phyloP scores from a whole-genome alignment of 2,329 filamentous ascomycete species.

The Epichloe typhina region DNA sequence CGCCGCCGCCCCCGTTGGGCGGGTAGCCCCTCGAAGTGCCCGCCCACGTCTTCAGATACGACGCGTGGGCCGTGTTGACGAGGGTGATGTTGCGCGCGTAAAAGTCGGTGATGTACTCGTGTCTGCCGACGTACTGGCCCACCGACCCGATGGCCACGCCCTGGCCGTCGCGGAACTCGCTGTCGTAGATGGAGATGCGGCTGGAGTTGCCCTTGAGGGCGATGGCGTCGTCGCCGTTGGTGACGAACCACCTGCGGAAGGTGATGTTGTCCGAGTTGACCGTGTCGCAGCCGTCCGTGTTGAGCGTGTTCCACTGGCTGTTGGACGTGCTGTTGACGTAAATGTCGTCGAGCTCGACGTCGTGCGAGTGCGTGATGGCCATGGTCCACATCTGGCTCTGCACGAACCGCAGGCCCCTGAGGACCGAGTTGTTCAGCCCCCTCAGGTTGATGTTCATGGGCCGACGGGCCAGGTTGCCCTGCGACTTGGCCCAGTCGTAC shows the following conservation, averaged over 20 bases:
- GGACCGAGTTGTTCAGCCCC: slow-evolving; percentile 31
- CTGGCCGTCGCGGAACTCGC: slow-evolving; percentile 33
- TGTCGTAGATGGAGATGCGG: slow-evolving; percentile 37
- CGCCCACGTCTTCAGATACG: slow-evolving; percentile 48
- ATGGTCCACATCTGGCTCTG: slow-evolving; percentile 50
- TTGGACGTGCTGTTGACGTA: slow-evolving; percentile 36
- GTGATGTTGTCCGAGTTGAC: slow-evolving; percentile 38
- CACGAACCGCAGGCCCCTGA: slow-evolving; percentile 36
- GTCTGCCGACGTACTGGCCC: slow-evolving; percentile 36
- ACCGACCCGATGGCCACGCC: slow-evolving; percentile 45
- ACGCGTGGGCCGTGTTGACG: slow-evolving; percentile 31
- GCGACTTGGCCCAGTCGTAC: slow-evolving; percentile 36
- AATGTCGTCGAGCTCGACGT: slow-evolving; percentile 35
- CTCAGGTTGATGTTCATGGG: slow-evolving; percentile 37
- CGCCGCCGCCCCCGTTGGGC: slow-evolving; percentile 46
- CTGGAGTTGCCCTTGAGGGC: slow-evolving; percentile 42
- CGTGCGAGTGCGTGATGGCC: slow-evolving; percentile 34
- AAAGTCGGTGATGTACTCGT: slow-evolving; percentile 37
- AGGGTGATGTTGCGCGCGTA: slow-evolving; percentile 32
- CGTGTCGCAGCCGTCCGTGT: slow-evolving; percentile 35
- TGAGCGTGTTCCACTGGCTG: slow-evolving; percentile 19
- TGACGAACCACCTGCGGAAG: slow-evolving; percentile 35
- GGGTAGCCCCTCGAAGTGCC: slow-evolving; percentile 35
- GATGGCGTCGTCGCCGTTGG: slow-evolving; percentile 41
- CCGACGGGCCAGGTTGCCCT: slow-evolving; percentile 32